A percentile compares a stretch with the other conserved stretches of the same genome.
phyloP scores from a whole-genome alignment of 169 alveolate species.

The Blepharisma undulans region DNA sequence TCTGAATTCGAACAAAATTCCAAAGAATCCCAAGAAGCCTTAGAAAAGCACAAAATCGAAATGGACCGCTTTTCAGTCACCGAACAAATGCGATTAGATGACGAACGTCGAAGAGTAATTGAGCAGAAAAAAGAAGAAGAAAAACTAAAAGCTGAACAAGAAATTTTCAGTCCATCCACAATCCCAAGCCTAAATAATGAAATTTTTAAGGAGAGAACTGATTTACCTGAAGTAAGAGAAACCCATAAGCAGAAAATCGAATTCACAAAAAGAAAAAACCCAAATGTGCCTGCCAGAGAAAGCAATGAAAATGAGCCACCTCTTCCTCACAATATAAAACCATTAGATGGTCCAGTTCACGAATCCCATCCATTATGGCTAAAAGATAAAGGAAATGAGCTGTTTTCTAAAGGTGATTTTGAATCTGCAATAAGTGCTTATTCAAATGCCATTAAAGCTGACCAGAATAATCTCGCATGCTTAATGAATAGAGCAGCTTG shows the following conservation, averaged over 20 bases:
- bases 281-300: slow-evolving; percentile 86
- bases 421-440: slow-evolving; percentile 75
- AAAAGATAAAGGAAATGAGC: slow-evolving; percentile 87
- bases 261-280: slow-evolving; percentile 77
- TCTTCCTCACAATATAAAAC: slow-evolving; percentile 71
- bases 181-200: slow-evolving; percentile 51
- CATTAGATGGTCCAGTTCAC: slow-evolving; percentile 75
- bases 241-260: slow-evolving; percentile 60
- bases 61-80: slow-evolving; percentile 55
- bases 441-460: slow-evolving; percentile 64
- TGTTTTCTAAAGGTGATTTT: slow-evolving; percentile 73
- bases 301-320: slow-evolving; percentile 75
- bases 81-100: slow-evolving; percentile 63
- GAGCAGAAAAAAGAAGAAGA: slow-evolving; percentile 58
- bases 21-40: not conserved
- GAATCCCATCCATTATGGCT: slow-evolving; percentile 85
- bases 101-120: slow-evolving; percentile 54
- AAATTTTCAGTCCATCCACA: slow-evolving; percentile 50
- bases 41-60: slow-evolving; percentile 53
- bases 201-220: slow-evolving; percentile 47
- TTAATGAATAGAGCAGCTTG: slow-evolving; percentile 79
- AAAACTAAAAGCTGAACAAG: slow-evolving; percentile 53
- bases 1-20: not conserved
- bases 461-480: slow-evolving; percentile 65
- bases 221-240: slow-evolving; percentile 62